Base-by-base conservation (phyloP, 352 stramenopile genomes). In the Globisporangium solare region DNA sequence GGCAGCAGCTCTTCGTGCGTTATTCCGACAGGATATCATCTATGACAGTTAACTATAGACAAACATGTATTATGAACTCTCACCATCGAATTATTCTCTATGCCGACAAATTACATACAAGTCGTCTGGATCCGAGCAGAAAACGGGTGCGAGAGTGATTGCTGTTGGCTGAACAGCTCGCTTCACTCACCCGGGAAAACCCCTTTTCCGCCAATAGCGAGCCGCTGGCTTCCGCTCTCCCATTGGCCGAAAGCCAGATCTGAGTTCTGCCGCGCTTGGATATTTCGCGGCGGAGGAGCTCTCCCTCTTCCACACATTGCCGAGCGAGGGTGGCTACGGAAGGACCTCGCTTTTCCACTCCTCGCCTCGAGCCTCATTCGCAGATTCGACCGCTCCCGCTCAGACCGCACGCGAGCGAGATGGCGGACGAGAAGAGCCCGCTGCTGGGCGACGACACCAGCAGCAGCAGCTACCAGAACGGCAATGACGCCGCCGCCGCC, bases 391-490 rank as follows among this genome's bases (percentile, higher is more conserved):
- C 42, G 13, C 14, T 14, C 24, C 31, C 32, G 32, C 20, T 22
- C 45, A 49, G 14, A 20, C 21, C 11, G 11, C 7, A 48, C 1
- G 40, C 51, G 32, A 45, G 49, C 8, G 40, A 41, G 39, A 61
- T 67, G 61, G 37, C 54, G 56, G 71, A 47, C 53, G 78, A 88
- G 56, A 81, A 82, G 63, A 88, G 78, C 52, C 78, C 78, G 54
- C 67, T 87, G 60, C 73, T 86, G 47, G 67, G 67, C 51, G 62
- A 70, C 61, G 63, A 67, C 31, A 61, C 72, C 43, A 43, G 11
- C 37, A 42, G 49, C 55, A 66, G 53, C 39, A 67, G 63, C 64
- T 71, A 67, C 47, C 61, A 68, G 27, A 47, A 60, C 27, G 68
- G 63, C 61, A 41, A 66, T 56, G 42, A 45, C n/a, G 43, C 15